Percentiles rank a stretch among this genome's conserved stretches.
phyloP scores from a whole-genome alignment of 257 asterid genomes.

The Galeopsis tetrahit region DNA sequence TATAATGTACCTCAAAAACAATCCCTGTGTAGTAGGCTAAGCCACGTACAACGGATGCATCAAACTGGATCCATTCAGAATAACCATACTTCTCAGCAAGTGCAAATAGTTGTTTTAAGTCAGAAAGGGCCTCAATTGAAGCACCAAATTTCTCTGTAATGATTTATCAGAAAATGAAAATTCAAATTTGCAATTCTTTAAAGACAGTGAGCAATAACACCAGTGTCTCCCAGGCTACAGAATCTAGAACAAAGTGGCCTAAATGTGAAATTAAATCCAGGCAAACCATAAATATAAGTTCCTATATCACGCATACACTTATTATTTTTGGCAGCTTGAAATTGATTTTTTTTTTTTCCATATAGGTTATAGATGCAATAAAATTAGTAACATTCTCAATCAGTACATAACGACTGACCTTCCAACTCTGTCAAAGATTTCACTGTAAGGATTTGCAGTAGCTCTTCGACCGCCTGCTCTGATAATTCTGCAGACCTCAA shows the following conservation, averaged over 20 bases:
- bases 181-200: neutral
- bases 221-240: neutral
- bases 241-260: neutral
- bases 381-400: slow-evolving; percentile 22
- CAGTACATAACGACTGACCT: slow-evolving; percentile 49
- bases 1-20: slow-evolving; percentile 77
- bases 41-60: slow-evolving; percentile 96
- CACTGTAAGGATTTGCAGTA: slow-evolving; percentile 75
- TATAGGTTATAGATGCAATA: slow-evolving; percentile 5
- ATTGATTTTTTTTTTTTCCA: neutral
- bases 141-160: slow-evolving; percentile 78
- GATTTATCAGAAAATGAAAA: slow-evolving; percentile 27
- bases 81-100: slow-evolving; percentile 87
- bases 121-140: slow-evolving; percentile 77
- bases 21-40: slow-evolving; percentile 96
- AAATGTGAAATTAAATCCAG: neutral
- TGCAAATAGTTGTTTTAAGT: slow-evolving; percentile 78
- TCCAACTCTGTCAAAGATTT: slow-evolving; percentile 85
- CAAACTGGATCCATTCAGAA: slow-evolving; percentile 97
- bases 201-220: slow-evolving; percentile 1
- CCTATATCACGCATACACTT: neutral
- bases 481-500: slow-evolving; percentile 77
- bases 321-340: neutral
- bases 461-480: slow-evolving; percentile 85
- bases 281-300: neutral